These are phyloP conservation scores for Penicillium atrosanguineum DNA, from an alignment of 495 filamentous ascomycete genomes.

Conservation along the genomic window DNA sequence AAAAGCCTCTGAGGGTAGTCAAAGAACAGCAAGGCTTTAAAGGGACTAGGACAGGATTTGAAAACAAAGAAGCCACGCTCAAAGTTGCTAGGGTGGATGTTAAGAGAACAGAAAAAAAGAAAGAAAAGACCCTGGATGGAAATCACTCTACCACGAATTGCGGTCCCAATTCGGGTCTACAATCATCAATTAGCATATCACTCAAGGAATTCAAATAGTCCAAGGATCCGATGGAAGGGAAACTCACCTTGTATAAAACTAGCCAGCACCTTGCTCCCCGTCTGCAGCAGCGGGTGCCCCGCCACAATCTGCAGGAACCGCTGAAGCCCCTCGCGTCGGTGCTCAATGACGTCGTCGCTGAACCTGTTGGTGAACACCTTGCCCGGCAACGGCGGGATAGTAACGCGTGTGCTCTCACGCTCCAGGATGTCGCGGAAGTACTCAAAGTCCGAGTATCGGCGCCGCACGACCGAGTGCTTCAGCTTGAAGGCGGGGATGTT, in stretches of 20 bases:
- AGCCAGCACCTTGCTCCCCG: slow-evolving; percentile 92
- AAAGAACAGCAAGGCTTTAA: not conserved
- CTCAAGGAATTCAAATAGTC: not conserved
- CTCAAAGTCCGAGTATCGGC: slow-evolving; percentile 96
- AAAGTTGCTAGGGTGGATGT: slow-evolving; percentile 14
- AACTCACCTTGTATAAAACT: slow-evolving; percentile 91
- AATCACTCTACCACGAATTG: slow-evolving; percentile 34
- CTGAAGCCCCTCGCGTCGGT: slow-evolving; percentile 85
- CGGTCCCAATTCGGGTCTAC: slow-evolving; percentile 39
- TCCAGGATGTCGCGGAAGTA: slow-evolving; percentile 98
- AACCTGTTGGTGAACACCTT: slow-evolving; percentile 99
- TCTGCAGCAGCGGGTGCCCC: slow-evolving; percentile 93
- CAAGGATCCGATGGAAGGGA: not conserved
- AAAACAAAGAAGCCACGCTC: slow-evolving; percentile 15
- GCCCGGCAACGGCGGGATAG: slow-evolving; percentile 91
- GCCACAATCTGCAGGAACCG: slow-evolving; percentile 97
- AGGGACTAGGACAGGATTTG: not conserved
- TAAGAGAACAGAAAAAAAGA: slow-evolving; percentile 6
- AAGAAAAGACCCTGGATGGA: slow-evolving; percentile 5
- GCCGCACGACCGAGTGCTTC: slow-evolving; percentile 76
- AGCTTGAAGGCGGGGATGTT: slow-evolving; percentile 99
- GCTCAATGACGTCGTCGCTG: slow-evolving; percentile 97
- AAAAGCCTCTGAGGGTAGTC: not conserved
- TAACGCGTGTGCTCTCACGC: slow-evolving; percentile 89
- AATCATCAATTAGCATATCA: slow-evolving; percentile 5